Conservation (phyloP, 352 stramenopile genomes). For the Phytophthora agathidicida region DNA sequence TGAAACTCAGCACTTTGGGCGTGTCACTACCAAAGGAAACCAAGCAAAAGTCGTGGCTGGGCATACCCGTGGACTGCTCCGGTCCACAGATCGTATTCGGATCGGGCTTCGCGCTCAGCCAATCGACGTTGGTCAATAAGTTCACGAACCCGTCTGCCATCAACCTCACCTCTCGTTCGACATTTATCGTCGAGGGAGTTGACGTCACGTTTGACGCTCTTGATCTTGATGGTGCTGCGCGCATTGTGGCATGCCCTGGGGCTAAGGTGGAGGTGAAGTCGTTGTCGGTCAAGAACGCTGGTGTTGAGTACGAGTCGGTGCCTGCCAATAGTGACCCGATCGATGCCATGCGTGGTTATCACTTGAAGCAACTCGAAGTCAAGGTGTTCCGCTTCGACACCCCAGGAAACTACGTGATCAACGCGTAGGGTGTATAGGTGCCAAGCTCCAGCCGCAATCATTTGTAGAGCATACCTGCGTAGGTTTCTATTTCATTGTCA, state of each 20-base stretch:
- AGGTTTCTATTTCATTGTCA: conserved; percentile 16
- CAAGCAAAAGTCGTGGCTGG: conserved; percentile 43
- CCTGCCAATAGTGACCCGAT: conserved; percentile 33
- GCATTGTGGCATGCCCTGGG: conserved; percentile 47
- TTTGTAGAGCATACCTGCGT: conserved; percentile 11
- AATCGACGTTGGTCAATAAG: conserved; percentile 32
- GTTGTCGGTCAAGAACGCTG: conserved; percentile 53
- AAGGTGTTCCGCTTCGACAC: conserved; percentile 52
- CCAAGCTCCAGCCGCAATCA: background rate
- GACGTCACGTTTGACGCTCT: conserved; percentile 52
- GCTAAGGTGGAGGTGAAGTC: conserved; percentile 49
- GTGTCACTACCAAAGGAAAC: conserved; percentile 21
- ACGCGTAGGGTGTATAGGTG: conserved; percentile 26
- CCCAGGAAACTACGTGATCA: conserved; percentile 55
- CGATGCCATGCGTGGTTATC: conserved; percentile 66
- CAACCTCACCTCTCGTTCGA: conserved; percentile 52
- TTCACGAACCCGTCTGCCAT: conserved; percentile 40
- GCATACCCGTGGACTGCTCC: conserved; percentile 49
- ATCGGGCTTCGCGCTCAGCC: conserved; percentile 42
- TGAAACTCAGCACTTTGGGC: conserved; percentile 43
- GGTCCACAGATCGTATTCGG: conserved; percentile 58
- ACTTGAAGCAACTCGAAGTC: conserved; percentile 39
- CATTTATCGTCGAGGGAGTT: conserved; percentile 54
- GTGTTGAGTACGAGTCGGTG: conserved; percentile 47
- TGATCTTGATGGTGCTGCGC: conserved; percentile 54